These are phyloP conservation scores for Rhododendron molle DNA, from an alignment of 148 eudicot genomes.

Conservation along the genomic window DNA sequence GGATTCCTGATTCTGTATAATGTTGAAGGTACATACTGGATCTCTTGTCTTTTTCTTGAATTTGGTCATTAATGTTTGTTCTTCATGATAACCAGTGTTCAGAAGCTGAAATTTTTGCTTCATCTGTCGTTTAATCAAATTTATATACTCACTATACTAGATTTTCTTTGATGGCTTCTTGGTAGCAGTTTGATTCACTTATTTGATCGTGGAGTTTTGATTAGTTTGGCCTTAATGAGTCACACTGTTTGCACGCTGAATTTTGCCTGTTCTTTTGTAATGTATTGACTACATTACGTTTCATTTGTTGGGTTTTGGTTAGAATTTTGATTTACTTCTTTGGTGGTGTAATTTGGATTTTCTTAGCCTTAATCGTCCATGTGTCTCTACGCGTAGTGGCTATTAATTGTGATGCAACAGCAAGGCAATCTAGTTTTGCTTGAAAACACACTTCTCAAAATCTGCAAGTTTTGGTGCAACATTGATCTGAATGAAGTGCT, in stretches of 20 bases:
- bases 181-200: not conserved
- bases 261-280: not conserved
- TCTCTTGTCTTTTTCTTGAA: not conserved
- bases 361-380: not conserved
- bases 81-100: not conserved
- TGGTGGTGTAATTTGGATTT: not conserved
- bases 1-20: not conserved
- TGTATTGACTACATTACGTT: not conserved
- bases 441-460: not conserved
- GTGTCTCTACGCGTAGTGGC: not conserved
- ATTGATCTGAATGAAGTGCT: not conserved
- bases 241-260: not conserved
- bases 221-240: not conserved
- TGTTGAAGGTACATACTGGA: not conserved
- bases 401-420: not conserved
- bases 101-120: not conserved
- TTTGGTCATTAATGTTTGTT: not conserved
- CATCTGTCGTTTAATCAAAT: not conserved
- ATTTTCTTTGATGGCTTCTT: not conserved
- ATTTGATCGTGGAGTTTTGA: not conserved
- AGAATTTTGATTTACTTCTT: not conserved
- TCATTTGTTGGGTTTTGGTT: not conserved
- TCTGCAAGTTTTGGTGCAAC: not conserved
- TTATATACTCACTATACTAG: not conserved
- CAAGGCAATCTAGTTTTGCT: not conserved